Conservation (phyloP, 2,329 filamentous ascomycete species). For the Trichoderma citrinoviride region DNA sequence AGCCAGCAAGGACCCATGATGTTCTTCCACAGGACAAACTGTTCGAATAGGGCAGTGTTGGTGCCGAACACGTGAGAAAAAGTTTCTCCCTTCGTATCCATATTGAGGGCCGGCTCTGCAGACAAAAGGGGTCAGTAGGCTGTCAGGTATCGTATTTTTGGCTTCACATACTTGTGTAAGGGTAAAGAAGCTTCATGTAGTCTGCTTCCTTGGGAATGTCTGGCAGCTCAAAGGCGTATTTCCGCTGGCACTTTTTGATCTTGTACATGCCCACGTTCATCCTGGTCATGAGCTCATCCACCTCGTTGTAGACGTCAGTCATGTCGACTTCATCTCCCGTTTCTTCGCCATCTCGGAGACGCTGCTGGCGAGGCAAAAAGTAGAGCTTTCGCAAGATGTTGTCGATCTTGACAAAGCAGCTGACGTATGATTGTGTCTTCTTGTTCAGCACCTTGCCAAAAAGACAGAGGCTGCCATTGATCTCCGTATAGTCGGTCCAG, state of each 20-base stretch:
- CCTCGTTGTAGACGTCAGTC: conserved; percentile 85
- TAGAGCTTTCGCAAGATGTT: conserved; percentile 90
- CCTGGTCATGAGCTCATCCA: conserved; percentile 83
- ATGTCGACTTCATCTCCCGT: conserved; percentile 79
- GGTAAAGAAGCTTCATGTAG: conserved; percentile 94
- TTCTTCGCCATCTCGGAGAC: conserved; percentile 56
- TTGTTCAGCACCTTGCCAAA: conserved; percentile 97
- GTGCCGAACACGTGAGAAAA: conserved; percentile 93
- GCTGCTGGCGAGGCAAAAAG: conserved; percentile 77
- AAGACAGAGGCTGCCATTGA: conserved; percentile 86
- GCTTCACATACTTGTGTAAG: conserved; percentile 69
- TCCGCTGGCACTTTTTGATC: conserved; percentile 83
- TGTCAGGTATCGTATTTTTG: not conserved
- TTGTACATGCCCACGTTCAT: conserved; percentile 87
- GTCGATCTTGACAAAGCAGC: conserved; percentile 94
- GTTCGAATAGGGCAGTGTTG: conserved; percentile 92
- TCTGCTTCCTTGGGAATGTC: conserved; percentile 84
- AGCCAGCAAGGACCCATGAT: conserved; percentile 99
- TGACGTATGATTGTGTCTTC: conserved; percentile 72
- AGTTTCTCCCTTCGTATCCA: conserved; percentile 73
- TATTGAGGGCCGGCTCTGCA: conserved; percentile 65
- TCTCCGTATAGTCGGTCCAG: conserved; percentile 94
- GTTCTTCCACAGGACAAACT: conserved; percentile 98
- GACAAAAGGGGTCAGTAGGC: conserved; percentile 25
- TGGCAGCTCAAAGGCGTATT: conserved; percentile 92